phyloP scores from a whole-genome alignment of 768 basidiomycete species.

The Sarcodon aspratus region DNA sequence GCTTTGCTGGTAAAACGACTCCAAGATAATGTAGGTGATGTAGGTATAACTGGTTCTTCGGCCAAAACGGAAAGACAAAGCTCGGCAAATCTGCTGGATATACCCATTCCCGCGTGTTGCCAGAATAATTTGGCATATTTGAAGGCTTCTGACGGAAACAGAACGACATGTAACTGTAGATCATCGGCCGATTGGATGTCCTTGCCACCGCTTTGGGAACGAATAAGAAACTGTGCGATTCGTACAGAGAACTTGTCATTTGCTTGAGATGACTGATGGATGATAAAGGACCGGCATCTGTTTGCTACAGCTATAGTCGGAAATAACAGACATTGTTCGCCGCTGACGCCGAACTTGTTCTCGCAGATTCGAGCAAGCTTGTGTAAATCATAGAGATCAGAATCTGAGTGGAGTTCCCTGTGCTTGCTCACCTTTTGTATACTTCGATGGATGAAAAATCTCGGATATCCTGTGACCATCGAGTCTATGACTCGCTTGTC shows the following conservation, averaged over 20 bases:
- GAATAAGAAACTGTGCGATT: conserved; percentile 50
- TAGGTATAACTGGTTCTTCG: conserved; percentile 18
- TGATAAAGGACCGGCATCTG: conserved; percentile 65
- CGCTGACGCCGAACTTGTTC: conserved; percentile 60
- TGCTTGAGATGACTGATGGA: conserved; percentile 27
- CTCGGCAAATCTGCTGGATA: conserved; percentile 82
- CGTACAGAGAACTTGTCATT: neutral
- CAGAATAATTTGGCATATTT: conserved; percentile 82
- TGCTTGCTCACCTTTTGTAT: conserved; percentile 58
- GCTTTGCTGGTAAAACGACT: conserved; percentile 27
- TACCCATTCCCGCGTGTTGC: conserved; percentile 89
- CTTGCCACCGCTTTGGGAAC: neutral
- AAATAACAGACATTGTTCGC: conserved; percentile 73
- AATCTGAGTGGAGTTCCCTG: conserved; percentile 1
- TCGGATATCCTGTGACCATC: conserved; percentile 87
- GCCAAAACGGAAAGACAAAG: conserved; percentile 66
- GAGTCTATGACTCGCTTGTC: conserved; percentile 63
- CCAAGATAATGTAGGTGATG: neutral
- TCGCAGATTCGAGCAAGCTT: conserved; percentile 75
- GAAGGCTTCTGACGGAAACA: conserved; percentile 57
- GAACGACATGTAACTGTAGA: conserved; percentile 68
- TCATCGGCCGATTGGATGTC: conserved; percentile 9
- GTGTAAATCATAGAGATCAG: neutral
- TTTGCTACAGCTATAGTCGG: conserved; percentile 65
- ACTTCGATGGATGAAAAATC: conserved; percentile 85